A percentile compares a stretch with the other conserved stretches of the same genome.
These are phyloP conservation scores for Rosa rugosa DNA, from an alignment of 306 rosid species.

Conservation along the genomic window DNA sequence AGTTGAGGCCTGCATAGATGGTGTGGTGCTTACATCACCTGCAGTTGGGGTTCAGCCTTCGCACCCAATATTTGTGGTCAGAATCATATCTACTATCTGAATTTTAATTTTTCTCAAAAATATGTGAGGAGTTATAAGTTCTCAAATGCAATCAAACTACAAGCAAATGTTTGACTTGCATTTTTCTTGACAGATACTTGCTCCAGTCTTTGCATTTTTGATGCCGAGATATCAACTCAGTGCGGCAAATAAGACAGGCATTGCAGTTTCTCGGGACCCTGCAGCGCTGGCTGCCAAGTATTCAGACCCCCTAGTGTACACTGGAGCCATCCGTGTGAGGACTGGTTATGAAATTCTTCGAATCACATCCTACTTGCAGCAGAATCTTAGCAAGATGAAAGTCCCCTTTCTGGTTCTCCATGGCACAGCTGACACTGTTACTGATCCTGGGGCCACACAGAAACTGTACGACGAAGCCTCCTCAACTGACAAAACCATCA, in stretches of 20 bases:
- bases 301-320: slow-evolving; percentile 85
- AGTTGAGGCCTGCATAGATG: slow-evolving; percentile 57
- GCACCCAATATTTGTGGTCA: slow-evolving; percentile 71
- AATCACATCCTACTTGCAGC: slow-evolving; percentile 66
- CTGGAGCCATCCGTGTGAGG: slow-evolving; percentile 67
- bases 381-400: slow-evolving; percentile 52
- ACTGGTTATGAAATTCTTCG: slow-evolving; percentile 84
- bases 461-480: slow-evolving; percentile 70
- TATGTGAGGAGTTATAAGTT: not conserved
- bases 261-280: slow-evolving; percentile 72
- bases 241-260: slow-evolving; percentile 60
- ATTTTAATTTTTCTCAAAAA: not conserved
- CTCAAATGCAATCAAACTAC: not conserved
- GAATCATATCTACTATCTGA: slow-evolving; percentile 15
- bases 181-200: slow-evolving; percentile 53
- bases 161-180: not conserved
- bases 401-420: slow-evolving; percentile 90
- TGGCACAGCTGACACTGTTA: slow-evolving; percentile 77
- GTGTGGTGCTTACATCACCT: slow-evolving; percentile 82
- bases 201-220: slow-evolving; percentile 68
- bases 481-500: slow-evolving; percentile 73
- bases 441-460: slow-evolving; percentile 72
- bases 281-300: slow-evolving; percentile 73
- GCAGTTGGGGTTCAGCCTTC: slow-evolving; percentile 87
- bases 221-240: slow-evolving; percentile 68